Conservation (phyloP, 139 green algal genomes). For the Coelastrella sp. region DNA sequence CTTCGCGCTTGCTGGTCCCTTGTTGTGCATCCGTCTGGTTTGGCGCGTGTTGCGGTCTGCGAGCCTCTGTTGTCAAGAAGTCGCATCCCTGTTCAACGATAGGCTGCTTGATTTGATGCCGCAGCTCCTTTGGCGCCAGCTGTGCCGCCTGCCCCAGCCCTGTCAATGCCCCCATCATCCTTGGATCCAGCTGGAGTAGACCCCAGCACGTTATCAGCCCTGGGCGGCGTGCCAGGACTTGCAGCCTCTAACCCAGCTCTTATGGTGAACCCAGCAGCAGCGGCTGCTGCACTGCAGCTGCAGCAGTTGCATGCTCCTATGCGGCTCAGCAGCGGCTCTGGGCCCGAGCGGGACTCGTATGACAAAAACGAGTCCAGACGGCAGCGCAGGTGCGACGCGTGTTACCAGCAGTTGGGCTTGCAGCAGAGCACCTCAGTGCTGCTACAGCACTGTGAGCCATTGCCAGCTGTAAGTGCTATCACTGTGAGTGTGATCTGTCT, state of each 20-base stretch:
- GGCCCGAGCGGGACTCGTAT: background rate
- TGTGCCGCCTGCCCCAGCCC: slow-evolving; percentile 1
- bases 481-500: too few species aligned
- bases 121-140: background rate
- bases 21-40: too few species aligned
- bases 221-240: background rate
- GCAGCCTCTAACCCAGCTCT: slow-evolving; percentile 18
- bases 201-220: slow-evolving; percentile 8
- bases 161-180: slow-evolving; percentile 9
- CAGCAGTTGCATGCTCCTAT: slow-evolving; percentile 13
- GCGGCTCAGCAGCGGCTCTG: slow-evolving; percentile 1
- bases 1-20: too few species aligned
- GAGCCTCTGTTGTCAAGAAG: too few species aligned
- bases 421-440: too few species aligned
- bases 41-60: too few species aligned
- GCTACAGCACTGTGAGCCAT: too few species aligned
- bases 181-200: slow-evolving; percentile 21
- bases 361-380: slow-evolving; percentile 64
- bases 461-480: too few species aligned
- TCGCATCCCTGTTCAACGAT: too few species aligned
- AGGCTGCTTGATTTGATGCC: background rate
- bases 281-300: slow-evolving; percentile 44
- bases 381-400: slow-evolving; percentile 55
- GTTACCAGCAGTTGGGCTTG: too few species aligned
- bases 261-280: slow-evolving; percentile 39